Base-by-base conservation (phyloP, 164 flowering plant species). In the Litsea cubeba region DNA sequence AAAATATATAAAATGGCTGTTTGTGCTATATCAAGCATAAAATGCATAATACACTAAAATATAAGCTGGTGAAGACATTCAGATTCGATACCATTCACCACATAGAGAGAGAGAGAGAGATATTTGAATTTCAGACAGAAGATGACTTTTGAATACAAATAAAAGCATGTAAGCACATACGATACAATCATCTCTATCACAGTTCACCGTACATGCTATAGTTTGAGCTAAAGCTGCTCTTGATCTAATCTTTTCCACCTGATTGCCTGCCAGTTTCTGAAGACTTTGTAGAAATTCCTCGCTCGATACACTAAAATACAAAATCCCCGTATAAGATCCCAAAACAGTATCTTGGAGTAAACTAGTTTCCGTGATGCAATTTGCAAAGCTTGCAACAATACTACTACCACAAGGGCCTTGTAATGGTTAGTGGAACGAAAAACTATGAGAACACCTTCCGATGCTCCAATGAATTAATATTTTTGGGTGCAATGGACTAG, bases 231-330 rank as follows among this genome's bases (percentile, higher is more conserved):
- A 15, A 54, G 10, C 46, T 54, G 5, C 17, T 54, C n/a, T 15
- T 54, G 5, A 54, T 20, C 60, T 54, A 54, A 20, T 54, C n/a
- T 54, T 54, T 69, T 69, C 15, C 26, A 22, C 25, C 78, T 35
- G 73, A 75, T 67, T 57, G 69, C 66, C 40, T 71, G 28, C 62
- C 50, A 46, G 69, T 62, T 74, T 79, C 79, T 54, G 68, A 68
- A 32, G 87, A 76, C n/a, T 63, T 84, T 12, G 89, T 78, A 22
- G 91, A 79, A 78, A 79, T 86, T 28, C 95, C 94, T 81, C 88
- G 89, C 82, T 93, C 97, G 69, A 93, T 93, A 74, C 93, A 86
- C 94, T 93, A 80, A n/a, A 70, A 57, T 46, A 11, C 5, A 57
- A 40, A 65, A 28, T 50, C 14, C 17, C 2, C 24, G 40, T 3